These are phyloP conservation scores for Russula emetica DNA, from an alignment of 768 basidiomycete species.

Conservation along the genomic window DNA sequence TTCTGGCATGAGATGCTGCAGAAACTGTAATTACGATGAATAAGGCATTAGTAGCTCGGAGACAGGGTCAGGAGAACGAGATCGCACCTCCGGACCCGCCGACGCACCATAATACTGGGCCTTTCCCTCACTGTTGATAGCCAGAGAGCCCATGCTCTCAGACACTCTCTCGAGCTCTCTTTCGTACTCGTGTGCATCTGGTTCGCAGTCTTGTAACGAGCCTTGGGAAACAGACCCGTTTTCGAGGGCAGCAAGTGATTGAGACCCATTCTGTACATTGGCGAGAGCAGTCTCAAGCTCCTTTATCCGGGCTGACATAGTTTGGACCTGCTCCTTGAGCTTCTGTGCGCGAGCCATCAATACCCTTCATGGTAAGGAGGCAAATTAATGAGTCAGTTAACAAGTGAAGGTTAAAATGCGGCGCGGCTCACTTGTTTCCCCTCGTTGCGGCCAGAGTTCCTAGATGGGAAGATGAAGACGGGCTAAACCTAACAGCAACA, in stretches of 20 bases:
- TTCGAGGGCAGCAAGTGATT: conserved; percentile 28
- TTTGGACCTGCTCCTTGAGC: conserved; percentile 46
- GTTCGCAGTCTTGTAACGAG: conserved; percentile 5
- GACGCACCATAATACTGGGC: conserved; percentile 49
- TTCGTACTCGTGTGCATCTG: conserved; percentile 12
- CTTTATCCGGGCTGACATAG: conserved; percentile 40
- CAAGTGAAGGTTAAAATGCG: background rate
- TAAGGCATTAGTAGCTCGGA: background rate
- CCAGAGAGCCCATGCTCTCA: conserved; percentile 45
- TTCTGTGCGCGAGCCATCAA: conserved; percentile 49
- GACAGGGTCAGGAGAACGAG: background rate
- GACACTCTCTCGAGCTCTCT: conserved; percentile 35
- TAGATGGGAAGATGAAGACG: conserved; percentile 15
- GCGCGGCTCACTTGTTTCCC: conserved; percentile 48
- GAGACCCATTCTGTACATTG: conserved; percentile 29
- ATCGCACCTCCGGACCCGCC: conserved; percentile 48
- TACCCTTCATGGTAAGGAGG: conserved; percentile 36
- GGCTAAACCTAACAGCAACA: background rate
- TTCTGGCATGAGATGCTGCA: conserved; percentile 28
- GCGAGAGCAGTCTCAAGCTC: conserved; percentile 46
- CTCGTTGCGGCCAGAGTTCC: conserved; percentile 52
- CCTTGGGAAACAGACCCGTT: conserved; percentile 3
- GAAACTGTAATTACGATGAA: conserved; percentile 26
- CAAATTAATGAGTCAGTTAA: background rate
- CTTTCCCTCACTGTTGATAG: conserved; percentile 47